Conservation (phyloP, 2,329 filamentous ascomycete species). For the Teratosphaeria zuluensis region DNA sequence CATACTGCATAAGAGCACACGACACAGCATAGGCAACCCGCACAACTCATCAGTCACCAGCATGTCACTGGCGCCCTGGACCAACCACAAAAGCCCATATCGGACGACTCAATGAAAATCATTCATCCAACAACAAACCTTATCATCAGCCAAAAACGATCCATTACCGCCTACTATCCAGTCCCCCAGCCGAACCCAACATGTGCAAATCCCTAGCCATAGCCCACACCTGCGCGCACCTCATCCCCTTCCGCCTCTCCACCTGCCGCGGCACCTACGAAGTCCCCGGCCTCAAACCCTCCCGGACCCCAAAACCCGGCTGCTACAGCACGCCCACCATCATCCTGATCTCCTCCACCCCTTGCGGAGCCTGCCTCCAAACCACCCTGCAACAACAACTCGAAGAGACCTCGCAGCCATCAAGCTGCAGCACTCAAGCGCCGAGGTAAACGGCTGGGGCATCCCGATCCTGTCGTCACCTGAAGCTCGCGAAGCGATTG, state of each 20-base stretch:
- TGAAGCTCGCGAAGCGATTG: neutral
- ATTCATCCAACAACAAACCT: neutral
- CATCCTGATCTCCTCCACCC: constrained; percentile 5
- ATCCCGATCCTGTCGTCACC: neutral
- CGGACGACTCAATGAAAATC: constrained; percentile 5
- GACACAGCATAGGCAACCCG: neutral
- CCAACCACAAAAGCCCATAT: neutral
- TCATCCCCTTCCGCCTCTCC: constrained; percentile 19
- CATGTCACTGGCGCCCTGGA: constrained; percentile 3
- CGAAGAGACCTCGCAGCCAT: neutral
- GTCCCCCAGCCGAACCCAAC: neutral
- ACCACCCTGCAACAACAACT: neutral
- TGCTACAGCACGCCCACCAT: constrained; percentile 22
- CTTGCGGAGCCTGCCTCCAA: neutral
- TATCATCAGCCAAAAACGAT: constrained; percentile 1
- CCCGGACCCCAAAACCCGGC: constrained; percentile 11
- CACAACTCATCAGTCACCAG: neutral
- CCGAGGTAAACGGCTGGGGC: neutral
- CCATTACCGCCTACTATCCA: neutral
- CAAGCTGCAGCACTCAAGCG: neutral
- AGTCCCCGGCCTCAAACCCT: constrained; percentile 5
- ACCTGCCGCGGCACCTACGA: constrained; percentile 25
- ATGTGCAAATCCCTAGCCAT: constrained; percentile 31
- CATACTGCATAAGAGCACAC: neutral
- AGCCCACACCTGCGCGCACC: constrained; percentile 26